Evolutionary conservation across 1,284 basidiomycete genomes (phyloP).

Genomic region (Papiliotrema fonsecae): DNA sequence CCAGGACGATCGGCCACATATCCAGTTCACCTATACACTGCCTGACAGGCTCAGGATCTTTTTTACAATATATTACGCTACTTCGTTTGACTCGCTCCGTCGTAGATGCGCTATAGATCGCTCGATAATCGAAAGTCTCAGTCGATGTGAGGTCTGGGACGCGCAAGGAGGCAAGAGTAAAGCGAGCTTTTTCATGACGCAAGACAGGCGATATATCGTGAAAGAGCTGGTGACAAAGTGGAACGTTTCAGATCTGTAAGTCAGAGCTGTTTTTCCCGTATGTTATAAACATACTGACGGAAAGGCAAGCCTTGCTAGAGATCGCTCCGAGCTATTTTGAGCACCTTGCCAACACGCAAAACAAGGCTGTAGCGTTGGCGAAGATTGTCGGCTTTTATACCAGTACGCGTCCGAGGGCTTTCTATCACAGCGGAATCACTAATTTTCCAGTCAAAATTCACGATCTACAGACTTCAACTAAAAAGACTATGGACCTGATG

Average conservation of each 20-base stretch:
- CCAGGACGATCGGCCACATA: slow-evolving; percentile 64
- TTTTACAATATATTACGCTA: slow-evolving; percentile 72
- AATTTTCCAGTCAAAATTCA: slow-evolving; percentile 56
- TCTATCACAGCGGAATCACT: slow-evolving; percentile 1
- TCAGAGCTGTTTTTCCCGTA: slow-evolving; percentile 23
- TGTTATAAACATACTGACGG: too few species aligned
- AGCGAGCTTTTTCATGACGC: slow-evolving; percentile 71
- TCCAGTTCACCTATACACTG: slow-evolving; percentile 71
- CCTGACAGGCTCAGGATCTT: slow-evolving; percentile 66
- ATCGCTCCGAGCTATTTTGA: slow-evolving; percentile 69
- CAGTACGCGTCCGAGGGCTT: slow-evolving; percentile 11
- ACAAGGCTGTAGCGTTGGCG: slow-evolving; percentile 61
- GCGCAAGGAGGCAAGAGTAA: slow-evolving; percentile 56
- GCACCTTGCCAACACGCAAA: slow-evolving; percentile 64
- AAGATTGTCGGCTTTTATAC: slow-evolving; percentile 75
- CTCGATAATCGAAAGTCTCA: slow-evolving; percentile 58
- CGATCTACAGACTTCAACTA: slow-evolving; percentile 62
- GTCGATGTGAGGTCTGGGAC: slow-evolving; percentile 61
- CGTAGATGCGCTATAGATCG: slow-evolving; percentile 63
- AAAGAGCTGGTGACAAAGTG: slow-evolving; percentile 76
- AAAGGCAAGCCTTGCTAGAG: slow-evolving; percentile 68
- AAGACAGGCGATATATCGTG: slow-evolving; percentile 68
- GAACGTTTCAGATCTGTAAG: slow-evolving; percentile 75
- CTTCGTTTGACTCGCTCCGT: slow-evolving; percentile 65
- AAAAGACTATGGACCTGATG: slow-evolving; percentile 64